phyloP scores from a whole-genome alignment of 306 rosid species.

The Vigna radiata region DNA sequence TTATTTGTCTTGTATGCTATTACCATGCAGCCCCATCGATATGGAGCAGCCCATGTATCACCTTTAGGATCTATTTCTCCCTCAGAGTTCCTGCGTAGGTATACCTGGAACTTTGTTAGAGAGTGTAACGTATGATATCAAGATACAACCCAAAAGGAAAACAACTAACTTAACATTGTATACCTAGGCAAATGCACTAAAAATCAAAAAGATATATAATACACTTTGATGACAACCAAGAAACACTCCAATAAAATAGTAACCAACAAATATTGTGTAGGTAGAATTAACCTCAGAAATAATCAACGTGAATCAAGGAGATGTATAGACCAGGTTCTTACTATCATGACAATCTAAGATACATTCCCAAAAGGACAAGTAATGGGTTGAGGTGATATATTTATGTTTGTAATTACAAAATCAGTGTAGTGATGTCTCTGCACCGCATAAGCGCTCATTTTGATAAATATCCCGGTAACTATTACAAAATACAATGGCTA shows the following conservation, averaged over 20 bases:
- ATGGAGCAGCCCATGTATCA: constrained; percentile 88
- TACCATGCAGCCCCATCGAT: constrained; percentile 95
- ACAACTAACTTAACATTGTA: constrained; percentile 31
- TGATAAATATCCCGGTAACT: constrained; percentile 12
- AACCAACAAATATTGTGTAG: constrained; percentile 21
- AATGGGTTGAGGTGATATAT: neutral
- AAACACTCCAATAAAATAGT: neutral
- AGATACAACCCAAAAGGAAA: constrained; percentile 20
- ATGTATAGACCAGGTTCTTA: constrained; percentile 3
- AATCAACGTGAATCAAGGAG: constrained; percentile 29
- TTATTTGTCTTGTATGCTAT: constrained; percentile 86
- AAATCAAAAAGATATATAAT: constrained; percentile 19
- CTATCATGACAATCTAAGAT: constrained; percentile 1
- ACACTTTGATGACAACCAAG: too few species aligned
- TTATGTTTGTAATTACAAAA: neutral
- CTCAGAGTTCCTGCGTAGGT: constrained; percentile 81
- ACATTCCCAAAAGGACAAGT: neutral
- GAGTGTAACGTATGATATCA: constrained; percentile 26
- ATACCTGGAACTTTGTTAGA: constrained; percentile 70
- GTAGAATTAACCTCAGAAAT: constrained; percentile 23
- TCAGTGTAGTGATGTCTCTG: constrained; percentile 3
- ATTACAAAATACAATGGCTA: neutral
- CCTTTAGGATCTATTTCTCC: constrained; percentile 81
- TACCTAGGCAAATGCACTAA: constrained; percentile 22
- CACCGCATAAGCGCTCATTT: constrained; percentile 12